Percentiles rank a stretch among this genome's conserved stretches.
phyloP scores from a whole-genome alignment of 768 basidiomycete species.

The Hypholoma fasciculare region DNA sequence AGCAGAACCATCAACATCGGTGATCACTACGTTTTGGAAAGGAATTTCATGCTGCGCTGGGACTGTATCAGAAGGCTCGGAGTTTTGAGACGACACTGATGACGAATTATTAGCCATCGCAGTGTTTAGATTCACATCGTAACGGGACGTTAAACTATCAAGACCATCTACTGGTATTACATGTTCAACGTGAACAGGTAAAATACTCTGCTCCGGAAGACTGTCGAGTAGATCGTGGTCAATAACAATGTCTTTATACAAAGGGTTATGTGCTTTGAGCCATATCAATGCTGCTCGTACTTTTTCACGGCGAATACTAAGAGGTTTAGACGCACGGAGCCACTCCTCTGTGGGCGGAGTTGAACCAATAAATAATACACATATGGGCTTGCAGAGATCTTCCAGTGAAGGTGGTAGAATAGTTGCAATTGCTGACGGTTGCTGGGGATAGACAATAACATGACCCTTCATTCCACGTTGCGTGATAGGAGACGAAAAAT shows the following conservation, averaged over 20 bases:
- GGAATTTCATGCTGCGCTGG: too few species aligned
- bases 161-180: conserved; percentile 12
- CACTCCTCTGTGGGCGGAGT: conserved; percentile 23
- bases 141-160: conserved; percentile 3
- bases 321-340: conserved; percentile 33
- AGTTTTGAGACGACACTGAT: conserved; percentile 10
- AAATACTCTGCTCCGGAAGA: conserved; percentile 15
- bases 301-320: conserved; percentile 28
- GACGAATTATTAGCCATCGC: conserved; percentile 21
- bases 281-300: conserved; percentile 33
- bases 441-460: conserved; percentile 37
- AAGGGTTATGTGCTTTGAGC: conserved; percentile 33
- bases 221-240: conserved; percentile 19
- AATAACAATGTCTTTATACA: conserved; percentile 32
- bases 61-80: too few species aligned
- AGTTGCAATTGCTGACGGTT: conserved; percentile 19
- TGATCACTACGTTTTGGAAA: conserved; percentile 27
- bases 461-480: conserved; percentile 36
- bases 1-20: conserved; percentile 29
- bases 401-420: conserved; percentile 31
- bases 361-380: conserved; percentile 40
- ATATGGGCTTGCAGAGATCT: conserved; percentile 18
- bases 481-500: neutral
- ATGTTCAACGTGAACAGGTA: conserved; percentile 29
- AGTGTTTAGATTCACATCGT: conserved; percentile 23